phyloP scores from a whole-genome alignment of 2,329 filamentous ascomycete species.

The Thielaviopsis punctulata region DNA sequence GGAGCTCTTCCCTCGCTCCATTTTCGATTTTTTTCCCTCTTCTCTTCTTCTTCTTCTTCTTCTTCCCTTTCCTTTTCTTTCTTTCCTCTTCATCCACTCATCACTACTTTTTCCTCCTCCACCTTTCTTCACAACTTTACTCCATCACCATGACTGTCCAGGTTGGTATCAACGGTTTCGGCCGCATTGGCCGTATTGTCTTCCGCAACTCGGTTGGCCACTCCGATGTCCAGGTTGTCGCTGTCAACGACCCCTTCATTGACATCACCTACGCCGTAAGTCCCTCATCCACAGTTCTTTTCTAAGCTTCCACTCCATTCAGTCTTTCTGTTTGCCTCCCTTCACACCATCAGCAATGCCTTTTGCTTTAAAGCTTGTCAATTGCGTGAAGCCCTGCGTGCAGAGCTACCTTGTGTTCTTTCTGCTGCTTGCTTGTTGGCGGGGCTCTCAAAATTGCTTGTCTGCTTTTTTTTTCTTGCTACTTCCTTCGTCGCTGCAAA shows the following conservation, averaged over 20 bases:
- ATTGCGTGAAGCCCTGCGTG: not conserved
- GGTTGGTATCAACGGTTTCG: conserved; percentile 99
- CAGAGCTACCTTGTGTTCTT: not conserved
- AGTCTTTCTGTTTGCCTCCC: conserved; percentile 6
- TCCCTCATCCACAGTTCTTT: conserved; percentile 17
- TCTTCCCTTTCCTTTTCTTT: not conserved
- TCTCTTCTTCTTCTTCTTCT: not conserved
- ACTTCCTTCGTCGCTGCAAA: not conserved
- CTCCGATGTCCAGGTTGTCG: conserved; percentile 76
- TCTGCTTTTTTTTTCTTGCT: not conserved
- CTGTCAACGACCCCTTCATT: conserved; percentile 99
- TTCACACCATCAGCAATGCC: conserved; percentile 4
- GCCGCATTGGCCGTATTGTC: conserved; percentile 97
- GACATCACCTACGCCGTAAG: conserved; percentile 92
- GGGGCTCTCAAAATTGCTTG: conserved; percentile 5
- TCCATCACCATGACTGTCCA: conserved; percentile 34
- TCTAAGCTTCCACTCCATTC: not conserved
- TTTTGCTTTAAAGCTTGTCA: no score
- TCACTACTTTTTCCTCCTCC: not conserved
- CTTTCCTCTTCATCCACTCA: not conserved
- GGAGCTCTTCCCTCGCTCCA: not conserved
- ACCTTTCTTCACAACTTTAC: conserved; percentile 2
- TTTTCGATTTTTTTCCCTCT: not conserved
- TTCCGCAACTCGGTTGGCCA: conserved; percentile 95
- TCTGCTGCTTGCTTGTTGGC: not conserved